A percentile compares a stretch with the other conserved stretches of the same genome.
These are phyloP conservation scores for Lavandula angustifolia DNA, from an alignment of 257 asterid species.

Conservation along the genomic window DNA sequence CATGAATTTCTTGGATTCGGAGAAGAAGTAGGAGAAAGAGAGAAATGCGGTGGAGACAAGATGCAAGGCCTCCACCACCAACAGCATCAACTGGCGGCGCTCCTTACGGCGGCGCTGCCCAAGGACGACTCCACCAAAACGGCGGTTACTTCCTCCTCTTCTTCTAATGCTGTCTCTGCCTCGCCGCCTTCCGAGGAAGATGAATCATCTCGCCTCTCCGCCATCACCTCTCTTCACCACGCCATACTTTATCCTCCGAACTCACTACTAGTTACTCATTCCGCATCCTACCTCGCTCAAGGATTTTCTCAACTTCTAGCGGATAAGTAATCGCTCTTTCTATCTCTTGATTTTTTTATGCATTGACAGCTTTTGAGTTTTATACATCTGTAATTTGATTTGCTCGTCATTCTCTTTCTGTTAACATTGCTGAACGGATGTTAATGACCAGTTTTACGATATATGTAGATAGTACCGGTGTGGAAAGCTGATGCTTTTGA, in stretches of 20 bases:
- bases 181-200: conserved; percentile 51
- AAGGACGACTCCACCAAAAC: conserved; percentile 61
- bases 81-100: conserved; percentile 93
- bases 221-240: conserved; percentile 80
- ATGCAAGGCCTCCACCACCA: conserved; percentile 99
- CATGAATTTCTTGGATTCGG: conserved; percentile 21
- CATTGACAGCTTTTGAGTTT: conserved; percentile 4
- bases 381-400: conserved; percentile 11
- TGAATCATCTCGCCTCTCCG: conserved; percentile 78
- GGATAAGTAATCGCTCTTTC: conserved; percentile 59
- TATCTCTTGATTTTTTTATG: neutral
- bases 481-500: conserved; percentile 14
- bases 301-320: conserved; percentile 80
- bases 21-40: conserved; percentile 31
- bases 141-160: conserved; percentile 38
- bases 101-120: conserved; percentile 89
- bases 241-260: conserved; percentile 85
- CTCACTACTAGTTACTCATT: conserved; percentile 75
- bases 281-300: conserved; percentile 86
- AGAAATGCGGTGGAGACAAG: conserved; percentile 55
- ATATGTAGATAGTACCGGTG: neutral
- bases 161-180: conserved; percentile 37
- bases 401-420: conserved; percentile 4
- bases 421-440: neutral
- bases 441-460: neutral